Conservation (phyloP, 2,329 filamentous ascomycete species). For the Westerdykella aurantiaca region DNA sequence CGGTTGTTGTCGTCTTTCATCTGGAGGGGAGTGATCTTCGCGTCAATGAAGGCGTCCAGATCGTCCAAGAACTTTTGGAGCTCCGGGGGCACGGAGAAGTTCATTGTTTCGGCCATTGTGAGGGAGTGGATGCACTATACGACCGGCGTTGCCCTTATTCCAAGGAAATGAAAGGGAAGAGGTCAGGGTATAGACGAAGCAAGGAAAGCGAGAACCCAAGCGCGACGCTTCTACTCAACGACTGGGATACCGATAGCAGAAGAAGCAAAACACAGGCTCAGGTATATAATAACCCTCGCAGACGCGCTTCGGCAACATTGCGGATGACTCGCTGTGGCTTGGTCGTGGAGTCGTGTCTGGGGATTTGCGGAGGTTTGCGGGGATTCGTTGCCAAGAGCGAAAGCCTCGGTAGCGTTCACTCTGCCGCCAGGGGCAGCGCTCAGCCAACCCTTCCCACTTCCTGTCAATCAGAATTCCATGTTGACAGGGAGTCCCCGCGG, state of each 20-base stretch:
- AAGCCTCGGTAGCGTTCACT: slow-evolving; percentile 4
- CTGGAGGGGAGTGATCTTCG: slow-evolving; percentile 51
- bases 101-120: slow-evolving; percentile 37
- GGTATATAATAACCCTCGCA: slow-evolving; percentile 10
- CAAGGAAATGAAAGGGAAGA: not conserved
- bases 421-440: too few relatives aligned
- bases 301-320: slow-evolving; percentile 16
- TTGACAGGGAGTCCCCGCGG: too few relatives aligned
- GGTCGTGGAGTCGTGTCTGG: slow-evolving; percentile 12
- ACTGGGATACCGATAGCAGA: slow-evolving; percentile 4
- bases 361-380: slow-evolving; percentile 11
- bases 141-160: too few relatives aligned
- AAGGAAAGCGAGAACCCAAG: not conserved
- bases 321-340: slow-evolving; percentile 23
- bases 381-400: slow-evolving; percentile 10
- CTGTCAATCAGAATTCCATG: too few relatives aligned
- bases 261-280: not conserved
- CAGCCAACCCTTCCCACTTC: too few relatives aligned
- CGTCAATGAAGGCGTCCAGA: slow-evolving; percentile 55
- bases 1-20: slow-evolving; percentile 53
- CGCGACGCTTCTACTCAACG: slow-evolving; percentile 1
- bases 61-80: slow-evolving; percentile 44
- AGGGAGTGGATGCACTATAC: not conserved
- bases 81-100: slow-evolving; percentile 51
- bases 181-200: not conserved